Conservation (phyloP, 2,329 filamentous ascomycete species). For the Aspergillaceae sp. region DNA sequence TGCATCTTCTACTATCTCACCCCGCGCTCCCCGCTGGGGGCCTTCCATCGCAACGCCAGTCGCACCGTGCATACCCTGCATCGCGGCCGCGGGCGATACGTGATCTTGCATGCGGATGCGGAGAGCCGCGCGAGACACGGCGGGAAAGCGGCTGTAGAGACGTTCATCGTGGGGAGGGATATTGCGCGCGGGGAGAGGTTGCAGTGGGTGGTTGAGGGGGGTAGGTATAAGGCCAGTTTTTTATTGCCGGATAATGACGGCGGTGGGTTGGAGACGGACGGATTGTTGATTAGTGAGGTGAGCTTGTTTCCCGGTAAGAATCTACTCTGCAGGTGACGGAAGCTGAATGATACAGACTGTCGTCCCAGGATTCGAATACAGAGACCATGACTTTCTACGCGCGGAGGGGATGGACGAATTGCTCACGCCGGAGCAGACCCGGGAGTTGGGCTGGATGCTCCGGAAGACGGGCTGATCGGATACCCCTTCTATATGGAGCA, state of each 20-base stretch:
- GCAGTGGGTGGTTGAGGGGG: conserved; percentile 62
- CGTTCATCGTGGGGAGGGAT: conserved; percentile 54
- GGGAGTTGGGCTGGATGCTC: conserved; percentile 37
- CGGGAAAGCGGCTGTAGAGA: conserved; percentile 48
- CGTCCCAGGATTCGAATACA: conserved; percentile 59
- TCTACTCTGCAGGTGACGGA: background rate
- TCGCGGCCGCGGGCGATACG: conserved; percentile 54
- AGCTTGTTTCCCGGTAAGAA: conserved; percentile 6
- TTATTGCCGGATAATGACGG: conserved; percentile 42
- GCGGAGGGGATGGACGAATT: conserved; percentile 44
- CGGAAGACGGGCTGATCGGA: background rate
- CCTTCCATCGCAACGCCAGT: conserved; percentile 56
- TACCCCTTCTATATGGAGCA: too few relatives aligned
- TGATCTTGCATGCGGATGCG: conserved; percentile 53
- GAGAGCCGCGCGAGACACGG: conserved; percentile 6
- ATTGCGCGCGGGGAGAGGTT: conserved; percentile 51
- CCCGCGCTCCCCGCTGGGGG: conserved; percentile 45
- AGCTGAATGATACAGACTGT: conserved; percentile 40
- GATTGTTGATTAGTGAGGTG: conserved; percentile 56
- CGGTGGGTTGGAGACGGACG: conserved; percentile 33
- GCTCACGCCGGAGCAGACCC: conserved; percentile 43
- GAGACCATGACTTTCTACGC: conserved; percentile 59
- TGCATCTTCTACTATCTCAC: conserved; percentile 59
- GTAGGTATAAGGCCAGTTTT: conserved; percentile 58
- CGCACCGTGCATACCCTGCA: conserved; percentile 59